Percentiles rank a stretch among this genome's conserved stretches.
Evolutionary conservation across 768 basidiomycete species (phyloP).

Genomic region (Gloeostereum incarnatum): DNA sequence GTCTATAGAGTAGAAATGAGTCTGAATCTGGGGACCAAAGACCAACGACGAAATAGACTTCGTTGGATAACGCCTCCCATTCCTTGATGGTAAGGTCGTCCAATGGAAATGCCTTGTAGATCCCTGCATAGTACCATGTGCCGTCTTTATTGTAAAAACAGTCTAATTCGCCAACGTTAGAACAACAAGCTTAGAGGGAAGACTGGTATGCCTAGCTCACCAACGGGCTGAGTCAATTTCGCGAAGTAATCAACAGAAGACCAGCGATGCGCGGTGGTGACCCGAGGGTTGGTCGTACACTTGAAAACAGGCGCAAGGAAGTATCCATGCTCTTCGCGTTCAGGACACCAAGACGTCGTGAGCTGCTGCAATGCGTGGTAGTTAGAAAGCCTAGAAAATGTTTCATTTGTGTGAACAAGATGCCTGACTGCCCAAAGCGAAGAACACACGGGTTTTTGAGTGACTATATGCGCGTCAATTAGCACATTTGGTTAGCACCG

Average conservation of each 20-base stretch:
- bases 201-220: constrained; percentile 19
- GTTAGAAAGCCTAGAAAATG: constrained; percentile 42
- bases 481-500: not conserved
- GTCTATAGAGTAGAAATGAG: constrained; percentile 32
- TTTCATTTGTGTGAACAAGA: not conserved
- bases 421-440: not conserved
- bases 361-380: constrained; percentile 59
- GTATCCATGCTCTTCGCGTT: constrained; percentile 77
- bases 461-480: constrained; percentile 24
- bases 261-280: constrained; percentile 73
- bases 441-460: constrained; percentile 46
- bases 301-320: constrained; percentile 67
- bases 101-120: constrained; percentile 58
- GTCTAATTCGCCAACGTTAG: constrained; percentile 27
- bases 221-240: constrained; percentile 53
- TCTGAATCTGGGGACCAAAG: not conserved
- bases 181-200: not conserved
- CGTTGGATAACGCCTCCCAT: constrained; percentile 56
- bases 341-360: constrained; percentile 73
- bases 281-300: constrained; percentile 72
- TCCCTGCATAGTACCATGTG: constrained; percentile 80
- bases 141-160: constrained; percentile 79
- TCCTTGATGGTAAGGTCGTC: constrained; percentile 59
- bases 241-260: constrained; percentile 49
- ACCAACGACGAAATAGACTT: constrained; percentile 31